These are phyloP conservation scores for Hanseniaspora thailandica DNA, from an alignment of 805 yeast genomes.

Conservation along the genomic window DNA sequence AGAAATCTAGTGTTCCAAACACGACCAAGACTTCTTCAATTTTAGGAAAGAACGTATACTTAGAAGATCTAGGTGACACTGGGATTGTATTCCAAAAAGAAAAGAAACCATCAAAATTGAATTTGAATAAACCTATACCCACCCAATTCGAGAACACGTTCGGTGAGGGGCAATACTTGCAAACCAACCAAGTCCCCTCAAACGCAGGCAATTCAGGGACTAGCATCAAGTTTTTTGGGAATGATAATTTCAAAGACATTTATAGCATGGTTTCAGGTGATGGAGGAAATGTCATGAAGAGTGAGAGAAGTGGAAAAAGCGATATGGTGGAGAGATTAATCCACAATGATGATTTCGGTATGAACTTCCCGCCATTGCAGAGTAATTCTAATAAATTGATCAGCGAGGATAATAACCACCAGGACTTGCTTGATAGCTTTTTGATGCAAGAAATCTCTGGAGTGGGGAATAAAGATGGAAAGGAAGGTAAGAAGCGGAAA, in stretches of 20 bases:
- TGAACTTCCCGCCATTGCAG: background rate
- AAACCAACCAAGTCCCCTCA: background rate
- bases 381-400: background rate
- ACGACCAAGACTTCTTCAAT: background rate
- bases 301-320: background rate
- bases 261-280: background rate
- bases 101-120: background rate
- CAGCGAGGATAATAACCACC: background rate
- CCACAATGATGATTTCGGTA: slow-evolving; percentile 3
- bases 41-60: background rate
- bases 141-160: background rate
- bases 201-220: background rate
- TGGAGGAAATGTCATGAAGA: background rate
- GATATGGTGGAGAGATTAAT: slow-evolving; percentile 4
- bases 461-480: background rate
- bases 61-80: background rate
- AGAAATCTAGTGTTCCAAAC: background rate
- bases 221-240: background rate
- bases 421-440: background rate
- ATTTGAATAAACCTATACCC: background rate
- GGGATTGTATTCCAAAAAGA: background rate
- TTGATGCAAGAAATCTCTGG: background rate
- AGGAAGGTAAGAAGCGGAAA: background rate
- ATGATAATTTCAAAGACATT: background rate
- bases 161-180: background rate